A percentile compares a stretch with the other conserved stretches of the same genome.
Conservation (phyloP, 1,284 basidiomycete species). For the Melampsora abietis-canadensis region DNA sequence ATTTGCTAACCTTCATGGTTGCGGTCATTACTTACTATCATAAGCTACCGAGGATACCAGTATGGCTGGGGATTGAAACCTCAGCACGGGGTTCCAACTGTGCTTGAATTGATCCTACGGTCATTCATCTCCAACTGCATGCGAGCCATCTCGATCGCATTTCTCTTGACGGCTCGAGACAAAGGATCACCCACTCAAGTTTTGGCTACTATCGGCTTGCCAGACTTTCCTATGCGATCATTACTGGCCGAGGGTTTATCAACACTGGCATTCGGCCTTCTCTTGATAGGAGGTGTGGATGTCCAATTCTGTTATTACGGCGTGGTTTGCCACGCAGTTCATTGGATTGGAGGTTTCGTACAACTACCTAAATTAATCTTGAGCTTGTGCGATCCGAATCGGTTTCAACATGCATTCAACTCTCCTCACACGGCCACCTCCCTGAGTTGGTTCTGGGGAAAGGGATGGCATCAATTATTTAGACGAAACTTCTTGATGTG, state of each 20-base stretch:
- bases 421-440: conserved; percentile 7
- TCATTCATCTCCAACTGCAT: background rate
- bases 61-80: conserved; percentile 17
- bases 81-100: background rate
- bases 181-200: background rate
- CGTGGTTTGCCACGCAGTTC: background rate
- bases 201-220: background rate
- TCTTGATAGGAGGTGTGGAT: conserved; percentile 5
- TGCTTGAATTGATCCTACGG: background rate
- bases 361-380: background rate
- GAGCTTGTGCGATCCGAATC: background rate
- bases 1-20: background rate
- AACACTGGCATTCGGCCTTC: conserved; percentile 8
- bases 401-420: conserved; percentile 1
- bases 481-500: conserved; percentile 4
- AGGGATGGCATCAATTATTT: conserved; percentile 22
- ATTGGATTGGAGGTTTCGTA: background rate
- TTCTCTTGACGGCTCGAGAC: conserved; percentile 5
- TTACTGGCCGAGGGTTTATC: conserved; percentile 1
- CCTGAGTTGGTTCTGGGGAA: conserved; percentile 16
- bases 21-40: background rate
- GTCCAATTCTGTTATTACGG: background rate
- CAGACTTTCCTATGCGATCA: background rate
- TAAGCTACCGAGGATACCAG: conserved; percentile 14
- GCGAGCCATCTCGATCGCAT: background rate